Evolutionary conservation across 495 filamentous ascomycete genomes (phyloP).

Genomic region (Tuber umbilicatum): DNA sequence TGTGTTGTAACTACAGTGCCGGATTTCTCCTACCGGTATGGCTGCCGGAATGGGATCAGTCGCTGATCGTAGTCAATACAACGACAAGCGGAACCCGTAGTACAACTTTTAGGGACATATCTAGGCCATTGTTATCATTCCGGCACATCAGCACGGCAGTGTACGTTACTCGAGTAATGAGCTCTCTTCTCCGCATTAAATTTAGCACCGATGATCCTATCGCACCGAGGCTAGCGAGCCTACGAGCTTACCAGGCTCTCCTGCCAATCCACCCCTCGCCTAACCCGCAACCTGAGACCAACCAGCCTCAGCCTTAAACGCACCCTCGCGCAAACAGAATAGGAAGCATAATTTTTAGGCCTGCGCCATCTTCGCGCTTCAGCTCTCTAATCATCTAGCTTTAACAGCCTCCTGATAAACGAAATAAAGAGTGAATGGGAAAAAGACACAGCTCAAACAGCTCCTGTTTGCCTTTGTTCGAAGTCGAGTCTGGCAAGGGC

Average conservation of each 20-base stretch:
- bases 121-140: neutral
- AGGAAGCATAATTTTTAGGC: neutral
- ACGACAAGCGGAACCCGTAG: neutral
- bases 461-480: neutral
- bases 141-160: neutral
- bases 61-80: neutral
- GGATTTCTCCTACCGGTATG: neutral
- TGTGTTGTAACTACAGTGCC: neutral
- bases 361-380: neutral
- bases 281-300: neutral
- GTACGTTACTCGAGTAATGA: no score
- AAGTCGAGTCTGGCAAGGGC: neutral
- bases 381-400: neutral
- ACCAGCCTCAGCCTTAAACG: neutral
- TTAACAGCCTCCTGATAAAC: neutral
- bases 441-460: neutral
- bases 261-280: neutral
- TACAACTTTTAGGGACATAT: neutral
- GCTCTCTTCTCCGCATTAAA: neutral
- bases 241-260: neutral
- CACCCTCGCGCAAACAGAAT: neutral
- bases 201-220: neutral
- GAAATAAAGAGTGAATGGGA: neutral
- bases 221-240: neutral
- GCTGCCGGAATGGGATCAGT: neutral